A percentile compares a stretch with the other conserved stretches of the same genome.
Conservation (phyloP, 169 alveolate genomes). For the Cystoisospora suis region DNA sequence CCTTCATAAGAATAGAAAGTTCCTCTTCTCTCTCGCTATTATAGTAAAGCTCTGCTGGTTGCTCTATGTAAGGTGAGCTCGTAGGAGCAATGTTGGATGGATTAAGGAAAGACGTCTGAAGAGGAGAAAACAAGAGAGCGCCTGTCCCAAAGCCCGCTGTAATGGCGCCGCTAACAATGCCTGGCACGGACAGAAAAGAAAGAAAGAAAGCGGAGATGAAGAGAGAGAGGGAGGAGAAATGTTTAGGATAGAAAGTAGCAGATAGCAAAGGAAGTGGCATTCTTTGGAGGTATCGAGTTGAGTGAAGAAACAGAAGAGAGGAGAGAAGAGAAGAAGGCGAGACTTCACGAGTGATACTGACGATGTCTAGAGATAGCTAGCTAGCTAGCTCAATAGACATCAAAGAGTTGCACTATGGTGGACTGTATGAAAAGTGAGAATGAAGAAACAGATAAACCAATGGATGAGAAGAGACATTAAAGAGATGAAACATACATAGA, state of each 20-base stretch:
- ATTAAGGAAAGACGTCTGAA: constrained; percentile 30
- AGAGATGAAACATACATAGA: too few species aligned
- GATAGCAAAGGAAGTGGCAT: background rate
- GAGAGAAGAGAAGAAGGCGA: too few species aligned
- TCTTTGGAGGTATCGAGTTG: too few species aligned
- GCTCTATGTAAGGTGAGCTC: background rate
- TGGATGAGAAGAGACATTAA: too few species aligned
- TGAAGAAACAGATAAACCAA: too few species aligned
- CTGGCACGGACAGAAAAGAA: background rate
- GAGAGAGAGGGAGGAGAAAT: background rate
- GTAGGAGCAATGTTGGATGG: constrained; percentile 38
- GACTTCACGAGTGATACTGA: too few species aligned
- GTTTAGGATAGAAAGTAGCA: too few species aligned
- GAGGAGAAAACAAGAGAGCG: constrained; percentile 19
- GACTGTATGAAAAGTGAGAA: too few species aligned
- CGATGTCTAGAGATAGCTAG: too few species aligned
- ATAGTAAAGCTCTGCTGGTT: constrained; percentile 48
- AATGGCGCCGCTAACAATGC: constrained; percentile 42
- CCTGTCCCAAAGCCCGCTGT: constrained; percentile 58
- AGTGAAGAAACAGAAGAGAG: too few species aligned
- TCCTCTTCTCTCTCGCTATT: background rate
- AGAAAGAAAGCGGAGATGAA: background rate
- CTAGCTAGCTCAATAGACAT: too few species aligned
- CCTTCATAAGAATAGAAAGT: background rate
- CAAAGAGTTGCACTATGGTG: too few species aligned